A percentile compares a stretch with the other conserved stretches of the same genome.
These are phyloP conservation scores for Naganishia antarctica DNA, from an alignment of 768 basidiomycete species.

Conservation along the genomic window DNA sequence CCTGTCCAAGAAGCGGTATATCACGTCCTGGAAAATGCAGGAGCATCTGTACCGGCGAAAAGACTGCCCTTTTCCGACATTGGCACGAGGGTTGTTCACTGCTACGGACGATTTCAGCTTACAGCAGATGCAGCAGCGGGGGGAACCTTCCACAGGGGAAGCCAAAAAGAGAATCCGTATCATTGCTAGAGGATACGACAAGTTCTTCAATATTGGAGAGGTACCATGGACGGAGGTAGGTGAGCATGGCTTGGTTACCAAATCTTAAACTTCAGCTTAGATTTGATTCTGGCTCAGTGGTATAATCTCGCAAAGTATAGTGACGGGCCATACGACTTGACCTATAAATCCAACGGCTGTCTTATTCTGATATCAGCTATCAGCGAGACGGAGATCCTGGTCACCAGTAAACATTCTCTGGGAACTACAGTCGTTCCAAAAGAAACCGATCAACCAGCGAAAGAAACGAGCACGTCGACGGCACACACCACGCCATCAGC, in stretches of 20 bases:
- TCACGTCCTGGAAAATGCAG: conserved; percentile 95
- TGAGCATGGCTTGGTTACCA: conserved; percentile 21
- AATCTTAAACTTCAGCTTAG: too few species aligned
- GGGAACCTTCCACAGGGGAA: conserved; percentile 6
- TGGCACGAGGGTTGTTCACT: conserved; percentile 89
- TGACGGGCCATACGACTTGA: conserved; percentile 71
- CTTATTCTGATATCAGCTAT: conserved; percentile 91
- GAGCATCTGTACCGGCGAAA: conserved; percentile 89
- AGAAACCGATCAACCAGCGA: not conserved
- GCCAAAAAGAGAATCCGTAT: conserved; percentile 52
- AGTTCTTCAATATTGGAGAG: conserved; percentile 97
- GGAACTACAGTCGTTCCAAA: conserved; percentile 12
- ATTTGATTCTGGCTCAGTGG: too few species aligned
- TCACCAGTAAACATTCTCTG: conserved; percentile 89
- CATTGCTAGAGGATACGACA: conserved; percentile 89
- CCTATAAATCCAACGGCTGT: conserved; percentile 92
- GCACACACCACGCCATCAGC: not conserved
- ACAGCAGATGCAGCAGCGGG: conserved; percentile 21
- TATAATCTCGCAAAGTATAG: conserved; percentile 64
- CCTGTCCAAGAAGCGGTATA: conserved; percentile 34
- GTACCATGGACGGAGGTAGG: conserved; percentile 89
- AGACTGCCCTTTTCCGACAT: conserved; percentile 85
- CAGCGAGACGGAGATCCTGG: conserved; percentile 64
- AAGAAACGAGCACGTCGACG: not conserved
- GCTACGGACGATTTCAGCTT: conserved; percentile 38